These are phyloP conservation scores for Odontarrhena argentea DNA, from an alignment of 345 rosid species.

Conservation along the genomic window DNA sequence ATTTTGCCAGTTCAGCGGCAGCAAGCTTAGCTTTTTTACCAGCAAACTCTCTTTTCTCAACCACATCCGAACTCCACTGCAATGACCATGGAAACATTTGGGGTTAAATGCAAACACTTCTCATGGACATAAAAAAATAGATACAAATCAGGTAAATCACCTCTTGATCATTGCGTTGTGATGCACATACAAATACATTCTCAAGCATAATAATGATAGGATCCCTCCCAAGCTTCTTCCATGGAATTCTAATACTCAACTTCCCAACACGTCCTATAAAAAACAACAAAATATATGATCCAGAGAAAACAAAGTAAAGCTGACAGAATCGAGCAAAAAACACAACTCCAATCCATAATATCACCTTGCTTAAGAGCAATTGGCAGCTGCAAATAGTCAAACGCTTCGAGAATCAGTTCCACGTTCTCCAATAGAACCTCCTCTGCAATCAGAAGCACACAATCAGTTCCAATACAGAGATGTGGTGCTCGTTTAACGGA, in stretches of 20 bases:
- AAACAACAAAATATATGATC: not conserved
- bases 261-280: constrained; percentile 65
- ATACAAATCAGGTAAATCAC: constrained; percentile 33
- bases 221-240: constrained; percentile 81
- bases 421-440: constrained; percentile 79
- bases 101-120: constrained; percentile 8
- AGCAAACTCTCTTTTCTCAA: constrained; percentile 81
- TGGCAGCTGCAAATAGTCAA: constrained; percentile 85
- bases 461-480: constrained; percentile 21
- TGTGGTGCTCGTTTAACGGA: constrained; percentile 21
- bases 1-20: constrained; percentile 84
- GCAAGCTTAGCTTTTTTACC: constrained; percentile 93
- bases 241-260: constrained; percentile 75
- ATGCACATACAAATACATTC: constrained; percentile 70
- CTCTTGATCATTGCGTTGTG: constrained; percentile 78
- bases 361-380: constrained; percentile 77
- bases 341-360: not conserved
- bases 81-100: constrained; percentile 14
- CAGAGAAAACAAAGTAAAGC: not conserved
- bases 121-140: not conserved
- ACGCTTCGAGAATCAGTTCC: constrained; percentile 82
- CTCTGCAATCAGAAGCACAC: constrained; percentile 37
- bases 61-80: constrained; percentile 80
- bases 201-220: constrained; percentile 69
- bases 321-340: not conserved